Evolutionary conservation across 345 rosid genomes (phyloP).

Genomic region (Zanthoxylum bungeanum): DNA sequence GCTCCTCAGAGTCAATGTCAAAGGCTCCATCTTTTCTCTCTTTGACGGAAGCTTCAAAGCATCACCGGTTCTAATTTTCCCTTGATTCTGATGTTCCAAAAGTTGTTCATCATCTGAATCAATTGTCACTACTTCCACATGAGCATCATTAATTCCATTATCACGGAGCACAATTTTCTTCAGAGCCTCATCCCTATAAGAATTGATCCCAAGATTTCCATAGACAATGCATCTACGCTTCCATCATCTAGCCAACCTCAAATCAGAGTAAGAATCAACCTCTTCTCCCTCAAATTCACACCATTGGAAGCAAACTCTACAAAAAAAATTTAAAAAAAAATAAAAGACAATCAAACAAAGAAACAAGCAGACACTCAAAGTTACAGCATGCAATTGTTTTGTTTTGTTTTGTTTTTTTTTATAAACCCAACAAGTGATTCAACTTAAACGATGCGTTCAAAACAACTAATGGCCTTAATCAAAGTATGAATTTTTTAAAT

Average conservation of each 20-base stretch:
- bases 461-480: no score
- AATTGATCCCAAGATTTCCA: neutral
- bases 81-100: neutral
- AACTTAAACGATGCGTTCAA: no score
- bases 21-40: conserved; percentile 9
- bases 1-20: neutral
- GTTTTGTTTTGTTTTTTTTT: no score
- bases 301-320: no score
- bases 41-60: conserved; percentile 12
- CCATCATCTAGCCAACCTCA: conserved; percentile 30
- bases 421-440: no score
- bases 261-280: neutral
- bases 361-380: no score
- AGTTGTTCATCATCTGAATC: conserved; percentile 16
- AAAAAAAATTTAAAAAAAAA: no score
- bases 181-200: neutral
- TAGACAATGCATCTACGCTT: conserved; percentile 27
- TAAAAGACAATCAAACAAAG: no score
- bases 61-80: conserved; percentile 1
- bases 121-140: neutral
- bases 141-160: neutral
- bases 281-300: neutral
- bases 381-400: no score
- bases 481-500: no score
- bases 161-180: neutral